Conservation (phyloP, 2,329 filamentous ascomycete genomes). For the Colletotrichum echinochloae region DNA sequence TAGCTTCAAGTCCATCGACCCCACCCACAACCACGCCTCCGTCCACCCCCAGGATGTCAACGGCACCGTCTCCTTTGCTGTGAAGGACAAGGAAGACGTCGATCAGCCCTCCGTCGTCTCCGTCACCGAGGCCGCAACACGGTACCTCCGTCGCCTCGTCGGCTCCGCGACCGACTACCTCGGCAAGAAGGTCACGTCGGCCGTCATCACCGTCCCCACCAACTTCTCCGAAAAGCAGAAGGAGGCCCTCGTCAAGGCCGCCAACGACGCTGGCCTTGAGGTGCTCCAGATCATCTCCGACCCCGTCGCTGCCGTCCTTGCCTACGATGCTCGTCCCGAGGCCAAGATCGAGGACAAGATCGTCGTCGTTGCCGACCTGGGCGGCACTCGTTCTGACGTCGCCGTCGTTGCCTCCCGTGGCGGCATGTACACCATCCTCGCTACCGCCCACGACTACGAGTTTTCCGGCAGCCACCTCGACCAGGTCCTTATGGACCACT, state of each 20-base stretch:
- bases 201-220: conserved; percentile 92
- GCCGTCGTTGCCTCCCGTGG: conserved; percentile 90
- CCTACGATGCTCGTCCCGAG: conserved; percentile 89
- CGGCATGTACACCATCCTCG: conserved; percentile 95
- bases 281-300: conserved; percentile 94
- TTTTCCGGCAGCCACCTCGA: conserved; percentile 88
- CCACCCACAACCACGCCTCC: conserved; percentile 92
- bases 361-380: conserved; percentile 90
- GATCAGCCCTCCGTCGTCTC: conserved; percentile 75
- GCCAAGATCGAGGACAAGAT: conserved; percentile 84
- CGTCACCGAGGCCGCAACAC: conserved; percentile 84
- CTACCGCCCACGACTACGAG: conserved; percentile 95
- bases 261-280: conserved; percentile 85
- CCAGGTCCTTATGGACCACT: conserved; percentile 92
- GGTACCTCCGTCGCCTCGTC: conserved; percentile 85
- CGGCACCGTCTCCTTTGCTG: conserved; percentile 81
- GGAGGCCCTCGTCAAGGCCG: conserved; percentile 80
- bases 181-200: conserved; percentile 93
- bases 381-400: conserved; percentile 92
- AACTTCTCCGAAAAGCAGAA: conserved; percentile 93
- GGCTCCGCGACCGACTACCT: conserved; percentile 90
- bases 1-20: conserved; percentile 94
- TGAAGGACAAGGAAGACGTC: conserved; percentile 79
- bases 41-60: conserved; percentile 85
- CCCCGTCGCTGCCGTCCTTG: conserved; percentile 87